Evolutionary conservation across 257 asterid genomes (phyloP).

Genomic region (Voacanga thouarsii): DNA sequence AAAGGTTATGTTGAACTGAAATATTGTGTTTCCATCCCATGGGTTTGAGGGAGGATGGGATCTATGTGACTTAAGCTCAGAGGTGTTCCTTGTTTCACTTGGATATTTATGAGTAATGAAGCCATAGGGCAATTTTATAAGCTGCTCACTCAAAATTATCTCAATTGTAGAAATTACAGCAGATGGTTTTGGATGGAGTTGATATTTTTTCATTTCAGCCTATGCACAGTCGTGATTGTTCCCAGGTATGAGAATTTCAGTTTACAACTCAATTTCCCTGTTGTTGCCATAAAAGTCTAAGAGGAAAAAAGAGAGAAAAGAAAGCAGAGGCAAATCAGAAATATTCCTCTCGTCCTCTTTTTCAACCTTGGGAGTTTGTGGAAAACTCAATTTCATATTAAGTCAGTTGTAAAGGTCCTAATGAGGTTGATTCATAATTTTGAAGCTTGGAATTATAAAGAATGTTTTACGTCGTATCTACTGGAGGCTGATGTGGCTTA

Average conservation of each 20-base stretch:
- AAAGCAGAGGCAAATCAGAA: neutral
- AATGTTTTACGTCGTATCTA: neutral
- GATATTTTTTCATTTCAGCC: constrained; percentile 78
- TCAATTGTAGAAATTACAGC: constrained; percentile 65
- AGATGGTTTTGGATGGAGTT: constrained; percentile 71
- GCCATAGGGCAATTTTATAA: neutral
- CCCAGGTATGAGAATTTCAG: constrained; percentile 58
- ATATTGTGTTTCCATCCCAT: neutral
- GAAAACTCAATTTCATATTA: too few species aligned
- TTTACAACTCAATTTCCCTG: neutral
- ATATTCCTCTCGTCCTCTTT: neutral
- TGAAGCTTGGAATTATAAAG: neutral
- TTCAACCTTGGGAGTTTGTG: neutral
- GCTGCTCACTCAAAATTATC: constrained; percentile 14
- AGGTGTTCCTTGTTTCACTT: neutral
- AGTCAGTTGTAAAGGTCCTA: neutral
- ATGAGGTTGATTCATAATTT: neutral
- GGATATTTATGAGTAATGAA: neutral
- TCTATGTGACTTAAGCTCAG: neutral
- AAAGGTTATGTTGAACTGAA: neutral
- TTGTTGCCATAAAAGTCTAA: neutral
- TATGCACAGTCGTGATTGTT: constrained; percentile 85
- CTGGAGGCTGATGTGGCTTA: neutral
- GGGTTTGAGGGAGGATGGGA: neutral
- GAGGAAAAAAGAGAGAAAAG: neutral